A percentile compares a stretch with the other conserved stretches of the same genome.
Evolutionary conservation across 192 early-diverging fungal species (phyloP).

Genomic region (Pilaira anomala): DNA sequence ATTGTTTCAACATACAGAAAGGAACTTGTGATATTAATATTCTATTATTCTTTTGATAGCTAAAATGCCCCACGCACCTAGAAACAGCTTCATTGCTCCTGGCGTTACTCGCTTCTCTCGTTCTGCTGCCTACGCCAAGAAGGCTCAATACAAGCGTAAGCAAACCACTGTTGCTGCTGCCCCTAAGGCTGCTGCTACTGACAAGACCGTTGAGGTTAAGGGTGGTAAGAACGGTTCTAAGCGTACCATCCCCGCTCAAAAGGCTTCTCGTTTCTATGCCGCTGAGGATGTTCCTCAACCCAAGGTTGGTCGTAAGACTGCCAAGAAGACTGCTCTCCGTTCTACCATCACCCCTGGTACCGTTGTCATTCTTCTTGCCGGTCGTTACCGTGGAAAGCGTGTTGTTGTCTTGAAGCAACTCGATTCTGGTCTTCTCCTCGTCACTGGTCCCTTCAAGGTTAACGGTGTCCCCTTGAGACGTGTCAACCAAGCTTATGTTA

Average conservation of each 20-base stretch:
- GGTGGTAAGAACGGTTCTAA: conserved; percentile 81
- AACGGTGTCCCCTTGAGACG: conserved; percentile 98
- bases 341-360: conserved; percentile 94
- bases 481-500: conserved; percentile 99
- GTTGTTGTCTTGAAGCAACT: conserved; percentile 99
- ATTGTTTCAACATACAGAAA: neutral
- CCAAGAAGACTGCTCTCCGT: conserved; percentile 75
- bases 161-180: conserved; percentile 58
- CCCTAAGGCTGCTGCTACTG: conserved; percentile 46
- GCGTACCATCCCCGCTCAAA: conserved; percentile 65
- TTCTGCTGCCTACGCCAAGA: conserved; percentile 79
- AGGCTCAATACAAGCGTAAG: conserved; percentile 86
- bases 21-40: neutral
- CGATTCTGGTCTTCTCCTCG: conserved; percentile 89
- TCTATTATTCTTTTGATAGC: conserved; percentile 1
- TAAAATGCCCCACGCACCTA: conserved; percentile 64
- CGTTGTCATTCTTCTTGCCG: conserved; percentile 92
- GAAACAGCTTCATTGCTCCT: conserved; percentile 80
- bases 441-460: conserved; percentile 96
- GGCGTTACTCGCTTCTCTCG: conserved; percentile 85
- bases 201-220: conserved; percentile 69
- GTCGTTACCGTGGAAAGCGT: conserved; percentile 97
- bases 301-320: conserved; percentile 78
- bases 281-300: conserved; percentile 79
- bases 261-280: conserved; percentile 76